Evolutionary conservation across 352 stramenopile species (phyloP), one percentile per base, ranked within the genome.

Genomic region (Pythium biforme): DNA sequence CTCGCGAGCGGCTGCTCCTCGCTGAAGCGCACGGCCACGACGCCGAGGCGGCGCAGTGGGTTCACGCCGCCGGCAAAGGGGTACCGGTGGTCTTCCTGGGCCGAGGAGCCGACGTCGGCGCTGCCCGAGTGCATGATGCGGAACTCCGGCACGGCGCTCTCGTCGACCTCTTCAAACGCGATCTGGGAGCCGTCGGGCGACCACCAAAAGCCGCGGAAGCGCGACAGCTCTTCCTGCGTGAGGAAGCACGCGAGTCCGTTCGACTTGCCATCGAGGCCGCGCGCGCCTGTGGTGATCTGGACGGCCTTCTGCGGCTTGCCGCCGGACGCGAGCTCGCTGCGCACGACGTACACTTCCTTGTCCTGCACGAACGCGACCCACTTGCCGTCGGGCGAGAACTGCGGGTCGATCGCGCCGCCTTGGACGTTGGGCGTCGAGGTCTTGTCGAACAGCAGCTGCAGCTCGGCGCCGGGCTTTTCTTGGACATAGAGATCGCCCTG

Each of bases 171-270:
- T 59, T 93, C 88, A 62, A 98, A 98, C 14, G 93, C 83, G 51
- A 98, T 75, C 43, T 76, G 69, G 3, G 74, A 64, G 39, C 83
- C 94, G 73, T 98, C 87, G 0, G 89, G 86, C 22, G 88, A 90
- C 92, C 93, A 98, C 97, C 97, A 99, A 77, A 98, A 99, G 47
- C 97, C 97, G 41, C 89, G 75, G 77, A 98, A 99, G 29, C 96
- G 88, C 68, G 96, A 95, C 69, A 99, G 95, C 75, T 99, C 96
- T 75, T 99, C 97, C 68, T 98, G 94, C 8, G 96, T 97, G 11
- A 99, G 68, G 74, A 98, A 99, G 74, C 98, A 98, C n/a, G 97
- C 96, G 14, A 99, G 64, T 2, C 96, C 97, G 74, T 98, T 94
- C 25, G 83, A 97, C 46, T 89, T 83, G 26, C 88, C 88, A 9